phyloP scores from a whole-genome alignment of 768 basidiomycete species.

The Tulasnella sp. region DNA sequence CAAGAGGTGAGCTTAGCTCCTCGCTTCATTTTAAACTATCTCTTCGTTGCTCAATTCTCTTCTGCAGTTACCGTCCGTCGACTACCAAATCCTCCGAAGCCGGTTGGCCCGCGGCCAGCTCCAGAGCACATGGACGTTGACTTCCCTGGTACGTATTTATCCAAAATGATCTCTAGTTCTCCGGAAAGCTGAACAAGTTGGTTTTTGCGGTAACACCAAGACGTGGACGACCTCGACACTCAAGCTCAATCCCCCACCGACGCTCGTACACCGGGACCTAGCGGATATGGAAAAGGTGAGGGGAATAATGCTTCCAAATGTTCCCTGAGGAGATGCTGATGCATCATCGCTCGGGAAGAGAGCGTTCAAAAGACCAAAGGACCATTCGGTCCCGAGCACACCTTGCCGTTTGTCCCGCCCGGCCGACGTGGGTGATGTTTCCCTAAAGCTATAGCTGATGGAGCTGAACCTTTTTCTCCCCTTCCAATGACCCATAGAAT shows the following conservation, averaged over 20 bases:
- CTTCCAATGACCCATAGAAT: not conserved
- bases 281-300: not conserved
- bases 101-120: not conserved
- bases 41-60: not conserved
- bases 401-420: not conserved
- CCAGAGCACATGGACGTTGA: constrained; percentile 1
- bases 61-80: not conserved
- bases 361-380: not conserved
- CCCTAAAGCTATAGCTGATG: not conserved
- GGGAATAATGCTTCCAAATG: not conserved
- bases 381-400: not conserved
- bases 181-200: not conserved
- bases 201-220: not conserved
- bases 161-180: not conserved
- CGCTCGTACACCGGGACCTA: not conserved
- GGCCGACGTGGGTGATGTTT: not conserved
- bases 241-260: not conserved
- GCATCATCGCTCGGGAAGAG: not conserved
- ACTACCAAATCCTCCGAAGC: not conserved
- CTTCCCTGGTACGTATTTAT: not conserved
- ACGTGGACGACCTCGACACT: not conserved
- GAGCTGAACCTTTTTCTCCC: not conserved
- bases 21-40: not conserved
- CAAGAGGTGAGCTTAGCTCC: not conserved
- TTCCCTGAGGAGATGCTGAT: not conserved